phyloP scores from a whole-genome alignment of 2,329 filamentous ascomycete genomes.

The Ascochyta pisi region DNA sequence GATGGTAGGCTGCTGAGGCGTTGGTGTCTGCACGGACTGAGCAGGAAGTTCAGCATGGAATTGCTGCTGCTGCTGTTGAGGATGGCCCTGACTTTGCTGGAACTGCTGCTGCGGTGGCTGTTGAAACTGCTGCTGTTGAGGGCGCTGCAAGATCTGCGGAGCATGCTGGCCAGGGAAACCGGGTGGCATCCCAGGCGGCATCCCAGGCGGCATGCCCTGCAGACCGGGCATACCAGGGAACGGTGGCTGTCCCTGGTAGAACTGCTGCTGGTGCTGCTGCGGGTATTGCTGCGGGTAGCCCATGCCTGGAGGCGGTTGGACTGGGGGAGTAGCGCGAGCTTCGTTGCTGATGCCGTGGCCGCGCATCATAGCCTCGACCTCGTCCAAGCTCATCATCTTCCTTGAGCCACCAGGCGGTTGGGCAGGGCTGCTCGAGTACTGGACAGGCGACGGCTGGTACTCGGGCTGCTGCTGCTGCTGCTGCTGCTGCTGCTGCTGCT shows the following conservation, averaged over 20 bases:
- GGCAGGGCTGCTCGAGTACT: slow-evolving; percentile 27
- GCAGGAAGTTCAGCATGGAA: slow-evolving; percentile 54
- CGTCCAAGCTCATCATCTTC: slow-evolving; percentile 94
- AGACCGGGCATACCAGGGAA: slow-evolving; percentile 46
- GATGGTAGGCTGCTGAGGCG: slow-evolving; percentile 43
- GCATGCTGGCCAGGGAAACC: slow-evolving; percentile 54
- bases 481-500: slow-evolving; percentile 18
- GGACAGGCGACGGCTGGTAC: slow-evolving; percentile 20
- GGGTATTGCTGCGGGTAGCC: slow-evolving; percentile 25
- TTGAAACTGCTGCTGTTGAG: slow-evolving; percentile 49
- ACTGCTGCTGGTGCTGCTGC: slow-evolving; percentile 28
- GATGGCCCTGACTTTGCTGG: slow-evolving; percentile 33
- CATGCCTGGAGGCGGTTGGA: slow-evolving; percentile 30
- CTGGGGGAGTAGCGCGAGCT: slow-evolving; percentile 32
- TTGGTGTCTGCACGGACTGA: slow-evolving; percentile 38
- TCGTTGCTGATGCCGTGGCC: slow-evolving; percentile 62
- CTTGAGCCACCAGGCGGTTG: slow-evolving; percentile 50
- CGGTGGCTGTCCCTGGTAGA: slow-evolving; percentile 38
- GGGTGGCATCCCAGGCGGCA: slow-evolving; percentile 20
- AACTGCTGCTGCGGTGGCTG: slow-evolving; percentile 48
- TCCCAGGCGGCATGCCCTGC: slow-evolving; percentile 14
- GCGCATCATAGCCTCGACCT: slow-evolving; percentile 93
- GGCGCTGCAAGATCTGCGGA: slow-evolving; percentile 58
- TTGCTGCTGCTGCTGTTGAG: slow-evolving; percentile 50
- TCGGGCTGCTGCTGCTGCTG: slow-evolving; percentile 29